Evolutionary conservation across 2,329 filamentous ascomycete genomes (phyloP).

Genomic region (Westerdykella ornata): DNA sequence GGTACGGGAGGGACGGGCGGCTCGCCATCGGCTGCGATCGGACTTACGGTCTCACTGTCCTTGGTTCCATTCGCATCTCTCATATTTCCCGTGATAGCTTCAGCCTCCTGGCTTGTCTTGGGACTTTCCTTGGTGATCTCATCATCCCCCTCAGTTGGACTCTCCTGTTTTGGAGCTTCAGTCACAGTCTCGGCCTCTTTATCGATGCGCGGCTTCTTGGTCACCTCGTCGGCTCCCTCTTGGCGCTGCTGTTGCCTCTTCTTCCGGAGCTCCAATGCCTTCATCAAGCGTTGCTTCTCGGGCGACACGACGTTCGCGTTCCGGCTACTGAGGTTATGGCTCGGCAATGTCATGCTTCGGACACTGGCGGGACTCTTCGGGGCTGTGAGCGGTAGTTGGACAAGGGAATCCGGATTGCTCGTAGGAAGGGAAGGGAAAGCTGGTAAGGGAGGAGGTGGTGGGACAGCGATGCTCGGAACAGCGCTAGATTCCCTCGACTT

Average conservation of each 20-base stretch:
- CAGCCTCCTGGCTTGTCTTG: too few species aligned
- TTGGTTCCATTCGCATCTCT: too few species aligned
- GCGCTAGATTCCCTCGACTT: slow-evolving; percentile 31
- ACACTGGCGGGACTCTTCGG: slow-evolving; percentile 37
- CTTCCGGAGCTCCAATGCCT: slow-evolving; percentile 83
- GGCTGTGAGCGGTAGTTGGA: slow-evolving; percentile 20
- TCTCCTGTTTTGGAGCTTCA: too few species aligned
- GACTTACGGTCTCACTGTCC: too few species aligned
- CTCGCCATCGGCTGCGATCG: too few species aligned
- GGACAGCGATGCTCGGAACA: slow-evolving; percentile 25
- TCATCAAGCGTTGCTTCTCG: slow-evolving; percentile 89
- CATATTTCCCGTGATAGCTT: too few species aligned
- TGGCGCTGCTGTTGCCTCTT: slow-evolving; percentile 56
- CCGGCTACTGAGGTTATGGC: slow-evolving; percentile 23
- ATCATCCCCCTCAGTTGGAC: too few species aligned
- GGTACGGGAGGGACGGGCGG: too few species aligned
- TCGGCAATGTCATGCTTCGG: slow-evolving; percentile 41
- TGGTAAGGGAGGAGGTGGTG: slow-evolving; percentile 31
- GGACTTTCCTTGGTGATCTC: too few species aligned
- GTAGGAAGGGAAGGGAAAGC: slow-evolving; percentile 30
- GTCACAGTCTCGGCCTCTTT: too few species aligned
- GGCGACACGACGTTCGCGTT: slow-evolving; percentile 61
- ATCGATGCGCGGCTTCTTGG: not conserved
- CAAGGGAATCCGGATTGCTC: slow-evolving; percentile 19
- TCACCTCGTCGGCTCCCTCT: slow-evolving; percentile 22